Percentiles rank a stretch among this genome's conserved stretches.
Conservation (phyloP, 257 asterid genomes). For the Ilex aquifolium region DNA sequence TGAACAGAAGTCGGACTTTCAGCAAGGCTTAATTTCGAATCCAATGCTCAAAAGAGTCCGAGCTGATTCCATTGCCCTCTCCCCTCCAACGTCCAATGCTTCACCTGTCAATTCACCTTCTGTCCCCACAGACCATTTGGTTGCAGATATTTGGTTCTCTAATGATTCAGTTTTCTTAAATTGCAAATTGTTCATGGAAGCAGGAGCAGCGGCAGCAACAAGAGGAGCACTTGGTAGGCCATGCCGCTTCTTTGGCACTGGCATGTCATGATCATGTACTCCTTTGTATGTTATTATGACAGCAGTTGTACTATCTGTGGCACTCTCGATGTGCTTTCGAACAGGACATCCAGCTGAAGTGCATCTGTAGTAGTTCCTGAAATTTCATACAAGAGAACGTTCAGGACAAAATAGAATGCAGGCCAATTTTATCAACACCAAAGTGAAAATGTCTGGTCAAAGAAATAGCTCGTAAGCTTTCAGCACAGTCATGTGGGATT, state of each 20-base stretch:
- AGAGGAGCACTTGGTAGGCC: conserved; percentile 37
- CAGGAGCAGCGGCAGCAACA: conserved; percentile 35
- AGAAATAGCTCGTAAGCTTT: no score
- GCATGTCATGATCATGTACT: conserved; percentile 73
- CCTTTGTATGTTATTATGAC: conserved; percentile 73
- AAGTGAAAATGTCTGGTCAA: no score
- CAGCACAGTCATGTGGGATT: no score
- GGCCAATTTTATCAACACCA: no score
- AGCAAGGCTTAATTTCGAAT: conserved; percentile 76
- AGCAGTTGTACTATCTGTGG: conserved; percentile 49
- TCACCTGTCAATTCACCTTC: conserved; percentile 51
- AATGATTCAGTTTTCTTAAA: conserved; percentile 19
- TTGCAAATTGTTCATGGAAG: conserved; percentile 28
- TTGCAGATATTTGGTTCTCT: conserved; percentile 30
- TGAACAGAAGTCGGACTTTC: conserved; percentile 14
- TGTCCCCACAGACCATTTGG: conserved; percentile 59
- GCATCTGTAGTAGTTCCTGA: conserved; percentile 90
- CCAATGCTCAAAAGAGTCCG: conserved; percentile 68
- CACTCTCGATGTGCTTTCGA: conserved; percentile 80
- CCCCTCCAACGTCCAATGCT: conserved; percentile 34
- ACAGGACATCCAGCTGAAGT: conserved; percentile 90
- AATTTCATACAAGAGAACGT: conserved; percentile 11
- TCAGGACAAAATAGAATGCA: conserved; percentile 6
- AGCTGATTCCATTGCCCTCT: conserved; percentile 41
- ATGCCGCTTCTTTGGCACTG: conserved; percentile 66